Base-by-base conservation (phyloP, 352 stramenopile species). In the Globisporangium emineosum region DNA sequence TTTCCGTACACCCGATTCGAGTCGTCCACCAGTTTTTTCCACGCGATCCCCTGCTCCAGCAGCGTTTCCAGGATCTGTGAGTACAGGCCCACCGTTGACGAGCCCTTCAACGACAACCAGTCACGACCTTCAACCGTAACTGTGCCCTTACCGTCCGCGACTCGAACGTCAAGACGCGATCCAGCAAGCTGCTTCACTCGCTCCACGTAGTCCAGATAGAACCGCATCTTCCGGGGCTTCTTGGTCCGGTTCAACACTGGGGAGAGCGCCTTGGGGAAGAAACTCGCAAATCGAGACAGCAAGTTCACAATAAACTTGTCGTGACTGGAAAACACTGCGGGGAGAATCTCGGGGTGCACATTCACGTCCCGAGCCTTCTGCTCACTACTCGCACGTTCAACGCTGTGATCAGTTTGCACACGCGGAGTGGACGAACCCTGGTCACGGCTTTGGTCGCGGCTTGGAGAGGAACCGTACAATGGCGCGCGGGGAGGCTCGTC, bases 171-270 rank as follows among this genome's bases (percentile, higher is more conserved):
- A 10, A 86, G 65, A 15, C 75, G 65, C 2, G 51, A 43, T 25
- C 78, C 69, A 25, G 71, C 84, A 7, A 79, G 56, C 0, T 75
- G 57, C 51, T 86, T 66, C 23, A 85, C 81, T 5, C 80, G 72
- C 60, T 88, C 62, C 13, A 75, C 68, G 40, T 90, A 89, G 43
- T 89, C 79, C 0, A 91, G 59, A 49, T 90, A 93, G 54, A 81
- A 93, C 23, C 75, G 79, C 67, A 90, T 77, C 52, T 90, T 93
- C 3, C 83, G 75, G 15, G 79, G 69, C 35, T 89, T 91, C 59
- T 84, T 91, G 19, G 78, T 90, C 35, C 81, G 70, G 56, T 93
- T 89, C 12, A 69, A 65, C 4, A 93, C 67, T 9, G 83, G 77
- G n/a, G 66, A 62, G 40, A 92, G 62, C 5, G 72, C 62, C 7